phyloP scores from a whole-genome alignment of 2,329 filamentous ascomycete species.

The Capronia coronata region DNA sequence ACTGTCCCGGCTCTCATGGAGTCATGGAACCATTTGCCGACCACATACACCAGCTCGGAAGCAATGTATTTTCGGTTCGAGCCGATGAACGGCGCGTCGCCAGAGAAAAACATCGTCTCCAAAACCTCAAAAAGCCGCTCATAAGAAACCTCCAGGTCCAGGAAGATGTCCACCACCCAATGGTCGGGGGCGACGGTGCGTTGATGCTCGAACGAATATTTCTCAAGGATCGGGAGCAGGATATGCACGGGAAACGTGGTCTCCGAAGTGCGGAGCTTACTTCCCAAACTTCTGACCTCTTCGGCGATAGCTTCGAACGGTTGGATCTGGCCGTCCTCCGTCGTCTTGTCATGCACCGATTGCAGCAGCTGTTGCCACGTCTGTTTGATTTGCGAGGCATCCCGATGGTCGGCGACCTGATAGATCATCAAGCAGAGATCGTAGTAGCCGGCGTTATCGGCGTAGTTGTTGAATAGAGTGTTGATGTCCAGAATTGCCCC shows the following conservation, averaged over 20 bases:
- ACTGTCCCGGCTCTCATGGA: slow-evolving; percentile 49
- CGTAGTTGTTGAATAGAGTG: slow-evolving; percentile 86
- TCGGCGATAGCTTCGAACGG: slow-evolving; percentile 47
- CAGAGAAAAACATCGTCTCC: slow-evolving; percentile 61
- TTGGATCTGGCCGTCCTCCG: slow-evolving; percentile 37
- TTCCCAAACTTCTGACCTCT: slow-evolving; percentile 52
- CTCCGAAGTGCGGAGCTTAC: slow-evolving; percentile 51
- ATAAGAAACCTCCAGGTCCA: slow-evolving; percentile 55
- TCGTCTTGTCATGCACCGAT: slow-evolving; percentile 56
- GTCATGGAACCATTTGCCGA: slow-evolving; percentile 55
- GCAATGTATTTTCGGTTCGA: slow-evolving; percentile 52
- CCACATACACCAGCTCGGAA: slow-evolving; percentile 56
- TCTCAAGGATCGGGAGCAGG: slow-evolving; percentile 52
- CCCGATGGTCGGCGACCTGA: slow-evolving; percentile 84
- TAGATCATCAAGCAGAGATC: slow-evolving; percentile 91
- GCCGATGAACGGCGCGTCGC: slow-evolving; percentile 59
- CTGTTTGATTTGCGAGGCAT: slow-evolving; percentile 70
- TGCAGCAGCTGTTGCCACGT: slow-evolving; percentile 82
- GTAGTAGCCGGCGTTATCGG: slow-evolving; percentile 85
- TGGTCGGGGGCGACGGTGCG: slow-evolving; percentile 43
- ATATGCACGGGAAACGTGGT: slow-evolving; percentile 49
- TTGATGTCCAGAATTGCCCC: slow-evolving; percentile 71
- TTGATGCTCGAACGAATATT: slow-evolving; percentile 47
- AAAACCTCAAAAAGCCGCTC: slow-evolving; percentile 57
- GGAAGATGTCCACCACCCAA: slow-evolving; percentile 61